Evolutionary conservation across 192 early-diverging fungal species (phyloP).

Genomic region (Obelidium mucronatum): DNA sequence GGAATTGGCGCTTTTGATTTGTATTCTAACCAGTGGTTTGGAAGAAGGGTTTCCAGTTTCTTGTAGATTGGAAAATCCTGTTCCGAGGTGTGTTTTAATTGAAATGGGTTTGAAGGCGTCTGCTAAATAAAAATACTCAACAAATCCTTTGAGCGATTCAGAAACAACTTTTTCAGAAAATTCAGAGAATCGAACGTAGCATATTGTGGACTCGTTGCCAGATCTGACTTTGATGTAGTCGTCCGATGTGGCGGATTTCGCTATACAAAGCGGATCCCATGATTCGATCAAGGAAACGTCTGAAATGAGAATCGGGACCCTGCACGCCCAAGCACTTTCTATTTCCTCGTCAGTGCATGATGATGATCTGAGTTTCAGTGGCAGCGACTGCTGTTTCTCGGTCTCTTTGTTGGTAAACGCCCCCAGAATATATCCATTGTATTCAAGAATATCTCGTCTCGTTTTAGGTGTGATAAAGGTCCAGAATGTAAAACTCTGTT

Average conservation of each 20-base stretch:
- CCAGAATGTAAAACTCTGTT: too few relatives aligned
- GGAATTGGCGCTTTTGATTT: background rate
- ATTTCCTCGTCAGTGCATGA: background rate
- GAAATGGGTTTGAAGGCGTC: background rate
- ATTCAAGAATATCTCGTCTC: too few relatives aligned
- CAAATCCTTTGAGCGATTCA: background rate
- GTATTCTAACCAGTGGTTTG: conserved; percentile 7
- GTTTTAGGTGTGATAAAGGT: too few relatives aligned
- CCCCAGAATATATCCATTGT: too few relatives aligned
- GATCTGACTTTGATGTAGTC: conserved; percentile 1
- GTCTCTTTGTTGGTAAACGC: too few relatives aligned
- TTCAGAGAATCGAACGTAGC: background rate
- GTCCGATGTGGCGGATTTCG: background rate
- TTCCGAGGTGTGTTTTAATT: background rate
- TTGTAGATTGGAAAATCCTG: conserved; percentile 12
- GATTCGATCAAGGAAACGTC: background rate
- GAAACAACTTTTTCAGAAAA: background rate
- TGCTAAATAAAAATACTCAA: background rate
- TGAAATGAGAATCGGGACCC: conserved; percentile 1
- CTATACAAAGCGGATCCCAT: conserved; percentile 1
- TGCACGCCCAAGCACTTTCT: background rate
- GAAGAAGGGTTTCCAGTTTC: conserved; percentile 1
- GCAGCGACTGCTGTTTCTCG: too few relatives aligned
- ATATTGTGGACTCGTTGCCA: background rate
- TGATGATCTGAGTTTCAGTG: too few relatives aligned